Conservation (phyloP, 169 alveolate genomes). For the Plasmodium falciparum region DNA sequence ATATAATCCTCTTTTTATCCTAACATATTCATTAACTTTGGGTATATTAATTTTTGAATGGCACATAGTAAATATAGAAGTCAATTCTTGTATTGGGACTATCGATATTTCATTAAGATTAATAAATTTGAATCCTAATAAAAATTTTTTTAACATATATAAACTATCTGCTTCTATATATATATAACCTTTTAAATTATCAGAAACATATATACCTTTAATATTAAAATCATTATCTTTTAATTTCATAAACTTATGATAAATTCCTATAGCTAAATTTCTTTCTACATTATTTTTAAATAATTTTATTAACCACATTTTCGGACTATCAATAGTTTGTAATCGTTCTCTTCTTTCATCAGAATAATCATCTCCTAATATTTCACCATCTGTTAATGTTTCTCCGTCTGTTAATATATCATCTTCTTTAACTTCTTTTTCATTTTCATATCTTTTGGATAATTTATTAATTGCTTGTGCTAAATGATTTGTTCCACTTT, state of each 20-base stretch:
- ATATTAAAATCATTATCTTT: constrained; percentile 85
- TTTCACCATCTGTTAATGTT: constrained; percentile 80
- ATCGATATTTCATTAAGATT: constrained; percentile 84
- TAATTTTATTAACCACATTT: constrained; percentile 88
- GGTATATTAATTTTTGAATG: constrained; percentile 83
- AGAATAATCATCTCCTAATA: constrained; percentile 61
- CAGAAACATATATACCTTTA: constrained; percentile 89
- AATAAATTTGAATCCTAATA: constrained; percentile 85
- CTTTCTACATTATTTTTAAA: constrained; percentile 83
- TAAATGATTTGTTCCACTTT: constrained; percentile 89
- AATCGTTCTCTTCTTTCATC: constrained; percentile 40
- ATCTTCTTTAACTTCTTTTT: constrained; percentile 82
- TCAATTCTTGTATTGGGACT: constrained; percentile 88
- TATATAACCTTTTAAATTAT: constrained; percentile 84
- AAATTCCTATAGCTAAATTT: constrained; percentile 84
- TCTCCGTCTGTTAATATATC: constrained; percentile 80
- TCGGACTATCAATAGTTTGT: constrained; percentile 84
- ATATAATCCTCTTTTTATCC: constrained; percentile 87
- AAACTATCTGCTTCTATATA: constrained; percentile 90
- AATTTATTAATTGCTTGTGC: constrained; percentile 89
- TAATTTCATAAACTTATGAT: constrained; percentile 85
- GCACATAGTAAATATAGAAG: constrained; percentile 88
- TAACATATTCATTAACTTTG: constrained; percentile 87
- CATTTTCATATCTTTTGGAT: constrained; percentile 87
- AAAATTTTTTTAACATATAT: constrained; percentile 83